Conservation (phyloP, 108 stramenopile species). For the Epipyxis sp. region DNA sequence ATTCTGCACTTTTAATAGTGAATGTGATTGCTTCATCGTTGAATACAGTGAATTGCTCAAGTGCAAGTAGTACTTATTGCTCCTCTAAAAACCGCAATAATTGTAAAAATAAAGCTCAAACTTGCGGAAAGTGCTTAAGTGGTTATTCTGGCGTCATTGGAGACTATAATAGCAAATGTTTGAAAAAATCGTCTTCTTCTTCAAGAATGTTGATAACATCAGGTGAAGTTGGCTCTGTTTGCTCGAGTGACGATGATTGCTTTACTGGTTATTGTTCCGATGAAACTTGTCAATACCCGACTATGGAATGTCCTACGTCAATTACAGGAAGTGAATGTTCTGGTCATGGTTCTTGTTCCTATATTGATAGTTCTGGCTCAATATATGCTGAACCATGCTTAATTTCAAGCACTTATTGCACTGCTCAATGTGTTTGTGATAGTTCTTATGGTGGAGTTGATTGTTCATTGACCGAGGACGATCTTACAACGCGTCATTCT, state of each 20-base stretch:
- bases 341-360: background rate
- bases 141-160: background rate
- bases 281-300: background rate
- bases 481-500: too few relatives aligned
- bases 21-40: background rate
- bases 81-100: background rate
- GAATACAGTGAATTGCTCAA: background rate
- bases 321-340: background rate
- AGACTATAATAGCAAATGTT: background rate
- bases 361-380: background rate
- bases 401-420: background rate
- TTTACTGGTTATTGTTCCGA: background rate
- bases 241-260: background rate
- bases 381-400: background rate
- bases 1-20: background rate
- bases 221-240: background rate
- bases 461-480: background rate
- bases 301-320: background rate
- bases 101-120: background rate
- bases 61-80: background rate
- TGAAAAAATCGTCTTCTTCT: background rate
- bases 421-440: background rate
- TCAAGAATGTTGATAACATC: too few relatives aligned
- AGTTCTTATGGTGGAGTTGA: background rate
- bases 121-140: background rate